Percentiles rank a stretch among this genome's conserved stretches.
Evolutionary conservation across 371 early-diverging fungal genomes (phyloP).

Genomic region (Mucor plumbeus): DNA sequence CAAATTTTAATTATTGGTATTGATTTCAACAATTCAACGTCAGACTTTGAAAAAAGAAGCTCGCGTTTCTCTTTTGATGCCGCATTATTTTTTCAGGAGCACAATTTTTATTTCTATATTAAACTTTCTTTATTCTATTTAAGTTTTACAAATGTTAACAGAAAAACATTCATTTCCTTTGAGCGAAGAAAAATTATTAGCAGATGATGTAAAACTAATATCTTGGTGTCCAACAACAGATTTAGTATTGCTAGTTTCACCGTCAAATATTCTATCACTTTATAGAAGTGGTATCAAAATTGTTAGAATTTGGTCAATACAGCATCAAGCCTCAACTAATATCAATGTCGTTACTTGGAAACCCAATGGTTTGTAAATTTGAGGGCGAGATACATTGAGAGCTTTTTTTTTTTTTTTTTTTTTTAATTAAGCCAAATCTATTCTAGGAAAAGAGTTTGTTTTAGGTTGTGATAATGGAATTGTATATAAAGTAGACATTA

Average conservation of each 20-base stretch:
- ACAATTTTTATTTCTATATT: not conserved
- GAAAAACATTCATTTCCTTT: not conserved
- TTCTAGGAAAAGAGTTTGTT: slow-evolving; percentile 30
- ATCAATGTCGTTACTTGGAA: slow-evolving; percentile 24
- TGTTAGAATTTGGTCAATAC: slow-evolving; percentile 18
- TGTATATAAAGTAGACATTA: slow-evolving; percentile 24
- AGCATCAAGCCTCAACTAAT: not conserved
- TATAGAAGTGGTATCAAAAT: slow-evolving; percentile 14
- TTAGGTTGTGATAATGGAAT: slow-evolving; percentile 25
- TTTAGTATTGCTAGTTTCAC: slow-evolving; percentile 27
- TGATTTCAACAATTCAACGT: not conserved
- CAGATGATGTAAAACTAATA: slow-evolving; percentile 14
- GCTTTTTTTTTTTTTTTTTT: not conserved
- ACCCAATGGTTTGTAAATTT: slow-evolving; percentile 23
- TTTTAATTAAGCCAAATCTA: not conserved
- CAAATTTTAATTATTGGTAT: too few species aligned
- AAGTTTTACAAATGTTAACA: not conserved
- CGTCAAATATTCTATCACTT: slow-evolving; percentile 8
- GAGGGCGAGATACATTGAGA: too few species aligned
- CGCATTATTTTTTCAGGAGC: not conserved
- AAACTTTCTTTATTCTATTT: not conserved
- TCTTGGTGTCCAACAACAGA: slow-evolving; percentile 34
- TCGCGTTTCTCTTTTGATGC: not conserved
- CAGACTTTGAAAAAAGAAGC: not conserved
- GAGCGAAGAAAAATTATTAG: slow-evolving; percentile 8